Evolutionary conservation across 2,329 filamentous ascomycete species (phyloP).

Genomic region (Herpomyces periplanetae): DNA sequence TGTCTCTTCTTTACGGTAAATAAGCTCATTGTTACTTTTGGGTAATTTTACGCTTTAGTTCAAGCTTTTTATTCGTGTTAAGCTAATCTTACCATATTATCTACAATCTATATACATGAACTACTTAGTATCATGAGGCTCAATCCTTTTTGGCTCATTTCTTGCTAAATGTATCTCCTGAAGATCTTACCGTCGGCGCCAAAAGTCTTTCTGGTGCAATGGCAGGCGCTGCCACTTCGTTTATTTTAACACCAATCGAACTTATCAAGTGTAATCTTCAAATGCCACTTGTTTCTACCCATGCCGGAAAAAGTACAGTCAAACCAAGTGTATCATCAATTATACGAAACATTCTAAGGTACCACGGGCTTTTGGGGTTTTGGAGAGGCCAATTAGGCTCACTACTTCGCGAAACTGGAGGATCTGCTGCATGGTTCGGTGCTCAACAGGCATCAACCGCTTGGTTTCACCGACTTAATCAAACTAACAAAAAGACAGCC

Average conservation of each 20-base stretch:
- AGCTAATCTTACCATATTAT: slow-evolving; percentile 4
- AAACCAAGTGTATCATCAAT: slow-evolving; percentile 24
- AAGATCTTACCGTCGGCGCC: slow-evolving; percentile 27
- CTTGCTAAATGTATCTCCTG: slow-evolving; percentile 7
- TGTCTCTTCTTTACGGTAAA: slow-evolving; percentile 73
- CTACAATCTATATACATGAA: too few species aligned
- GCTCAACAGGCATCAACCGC: slow-evolving; percentile 41
- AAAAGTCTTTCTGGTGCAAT: slow-evolving; percentile 46
- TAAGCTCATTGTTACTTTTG: slow-evolving; percentile 10
- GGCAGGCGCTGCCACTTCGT: slow-evolving; percentile 52
- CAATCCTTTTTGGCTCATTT: slow-evolving; percentile 13
- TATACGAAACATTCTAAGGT: slow-evolving; percentile 36
- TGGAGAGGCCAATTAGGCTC: slow-evolving; percentile 88
- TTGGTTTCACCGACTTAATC: slow-evolving; percentile 20
- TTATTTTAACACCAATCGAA: slow-evolving; percentile 75
- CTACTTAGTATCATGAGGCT: background rate
- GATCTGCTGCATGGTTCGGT: slow-evolving; percentile 79
- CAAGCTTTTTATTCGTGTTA: slow-evolving; percentile 1
- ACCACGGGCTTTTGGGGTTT: slow-evolving; percentile 48
- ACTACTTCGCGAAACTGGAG: slow-evolving; percentile 65
- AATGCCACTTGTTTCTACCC: slow-evolving; percentile 15
- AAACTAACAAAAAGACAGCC: slow-evolving; percentile 9
- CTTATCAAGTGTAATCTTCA: slow-evolving; percentile 97
- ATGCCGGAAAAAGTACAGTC: slow-evolving; percentile 10
- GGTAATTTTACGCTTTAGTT: background rate